Evolutionary conservation across 2,329 filamentous ascomycete genomes (phyloP), one percentile per base, ranked within the genome.

Genomic region (Ophiostoma himal-ulmi): DNA sequence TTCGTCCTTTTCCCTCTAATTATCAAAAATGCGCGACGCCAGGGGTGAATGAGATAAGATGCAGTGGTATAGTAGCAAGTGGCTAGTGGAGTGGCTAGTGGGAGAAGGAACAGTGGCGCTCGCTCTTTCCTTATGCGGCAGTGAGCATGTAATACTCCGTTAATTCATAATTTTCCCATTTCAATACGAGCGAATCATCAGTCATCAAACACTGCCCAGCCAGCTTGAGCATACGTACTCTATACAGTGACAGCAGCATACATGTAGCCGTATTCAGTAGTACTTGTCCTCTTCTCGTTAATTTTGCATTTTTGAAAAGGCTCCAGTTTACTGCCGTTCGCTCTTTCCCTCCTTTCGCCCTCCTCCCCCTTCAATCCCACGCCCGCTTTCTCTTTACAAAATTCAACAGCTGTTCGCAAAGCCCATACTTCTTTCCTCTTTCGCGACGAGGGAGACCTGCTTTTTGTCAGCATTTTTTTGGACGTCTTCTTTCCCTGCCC

Each of bases 101-200:
- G 41, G 41, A 44, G 41, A 30, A 20, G 44, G 8, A 48, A 48
- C 44, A 48, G 44, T 48, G 44, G 44, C 44, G n/a, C 20, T n/a
- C 17, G 17, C 44, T 48, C 44, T n/a, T 48, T 48, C 44, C 44
- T 20, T 48, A 48, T 48, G 44, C 44, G 57, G 26, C 57, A 34
- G 57, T 20, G 57, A 57, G 52, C 52, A 57, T 57, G n/a, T 26
- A 57, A 57, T 60, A 60, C 17, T 34, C 22, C 54, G 17, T 60
- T 34, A 60, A 17, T 60, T 60, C 26, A 34, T 34, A 30, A 62
- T 62, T 62, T 62, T 62, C 26, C 26, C 57, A 11, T 34, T 17
- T 62, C n/a, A 36, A 62, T 62, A 62, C 57, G 57, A 62, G 57
- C 57, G 57, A 62, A 62, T 62, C 57, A 62, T 22, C 57, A 62